Evolutionary conservation across 106 monocot genomes (phyloP).

Genomic region (Platanthera zijinensis): DNA sequence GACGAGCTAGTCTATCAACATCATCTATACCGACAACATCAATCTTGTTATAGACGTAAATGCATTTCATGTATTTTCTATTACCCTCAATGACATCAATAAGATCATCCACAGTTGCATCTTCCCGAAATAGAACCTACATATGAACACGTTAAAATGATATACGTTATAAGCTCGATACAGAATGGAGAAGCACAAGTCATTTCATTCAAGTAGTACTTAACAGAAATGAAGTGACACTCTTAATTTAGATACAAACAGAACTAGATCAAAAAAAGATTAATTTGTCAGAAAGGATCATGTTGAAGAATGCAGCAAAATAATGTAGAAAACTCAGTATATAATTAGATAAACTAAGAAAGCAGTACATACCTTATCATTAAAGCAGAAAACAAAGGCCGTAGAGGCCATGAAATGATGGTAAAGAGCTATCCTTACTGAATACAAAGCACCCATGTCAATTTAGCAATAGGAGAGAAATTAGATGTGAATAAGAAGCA

Average conservation of each 20-base stretch:
- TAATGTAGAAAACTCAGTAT: background rate
- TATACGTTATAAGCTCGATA: background rate
- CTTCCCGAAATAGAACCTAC: conserved; percentile 92
- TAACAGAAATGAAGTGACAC: background rate
- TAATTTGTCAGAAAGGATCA: background rate
- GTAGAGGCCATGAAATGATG: background rate
- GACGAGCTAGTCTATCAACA: conserved; percentile 86
- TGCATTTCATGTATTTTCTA: conserved; percentile 94
- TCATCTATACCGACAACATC: conserved; percentile 99
- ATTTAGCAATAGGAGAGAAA: background rate
- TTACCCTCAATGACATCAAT: conserved; percentile 99
- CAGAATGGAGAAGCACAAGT: background rate
- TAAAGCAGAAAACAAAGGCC: background rate
- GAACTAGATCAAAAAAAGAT: background rate
- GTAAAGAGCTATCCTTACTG: background rate
- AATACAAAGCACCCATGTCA: background rate
- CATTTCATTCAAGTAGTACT: background rate
- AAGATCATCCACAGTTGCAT: conserved; percentile 98
- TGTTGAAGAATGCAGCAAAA: background rate
- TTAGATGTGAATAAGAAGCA: background rate
- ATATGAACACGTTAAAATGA: background rate
- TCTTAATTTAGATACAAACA: background rate
- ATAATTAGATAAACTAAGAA: background rate
- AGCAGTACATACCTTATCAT: background rate
- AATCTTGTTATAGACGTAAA: conserved; percentile 99